A percentile compares a stretch with the other conserved stretches of the same genome.
These are phyloP conservation scores for Xylaria sp. DNA, from an alignment of 2,329 filamentous ascomycete genomes.

Conservation along the genomic window DNA sequence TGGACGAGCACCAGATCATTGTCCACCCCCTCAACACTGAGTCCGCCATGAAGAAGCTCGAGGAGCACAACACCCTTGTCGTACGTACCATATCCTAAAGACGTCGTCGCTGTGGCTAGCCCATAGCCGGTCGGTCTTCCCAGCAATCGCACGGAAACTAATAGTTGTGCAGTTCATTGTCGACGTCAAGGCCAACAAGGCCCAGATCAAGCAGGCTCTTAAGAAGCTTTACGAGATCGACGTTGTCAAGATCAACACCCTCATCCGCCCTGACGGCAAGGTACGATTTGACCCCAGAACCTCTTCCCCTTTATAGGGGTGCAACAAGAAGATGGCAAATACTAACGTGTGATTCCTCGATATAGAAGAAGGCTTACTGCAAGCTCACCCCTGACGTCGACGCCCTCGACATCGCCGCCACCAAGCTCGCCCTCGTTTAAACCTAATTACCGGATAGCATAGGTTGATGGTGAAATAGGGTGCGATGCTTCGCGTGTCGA, in stretches of 20 bases:
- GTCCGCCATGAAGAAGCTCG: conserved; percentile 99
- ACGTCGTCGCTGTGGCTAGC: not conserved
- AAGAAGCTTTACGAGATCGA: conserved; percentile 99
- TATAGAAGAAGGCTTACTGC: conserved; percentile 89
- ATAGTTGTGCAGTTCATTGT: conserved; percentile 63
- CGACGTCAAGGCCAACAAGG: conserved; percentile 97
- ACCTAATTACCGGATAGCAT: conserved; percentile 19
- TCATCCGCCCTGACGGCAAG: conserved; percentile 59
- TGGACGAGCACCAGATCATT: conserved; percentile 97
- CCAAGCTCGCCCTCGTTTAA: conserved; percentile 98
- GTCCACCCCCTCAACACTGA: conserved; percentile 99
- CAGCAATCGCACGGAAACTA: conserved; percentile 14
- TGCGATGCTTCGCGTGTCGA: conserved; percentile 22
- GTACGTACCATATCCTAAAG: conserved; percentile 4
- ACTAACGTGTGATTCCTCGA: not conserved
- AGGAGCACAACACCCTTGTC: conserved; percentile 98
- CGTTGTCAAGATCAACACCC: conserved; percentile 97
- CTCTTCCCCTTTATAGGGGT: conserved; percentile 40
- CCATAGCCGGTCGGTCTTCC: no score
- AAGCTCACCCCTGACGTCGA: conserved; percentile 94
- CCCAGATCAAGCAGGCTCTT: conserved; percentile 94
- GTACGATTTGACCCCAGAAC: not conserved
- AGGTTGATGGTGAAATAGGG: conserved; percentile 19
- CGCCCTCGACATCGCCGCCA: conserved; percentile 97
- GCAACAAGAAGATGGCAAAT: conserved; percentile 27